Evolutionary conservation across 768 basidiomycete species (phyloP), one percentile per base, ranked within the genome.

Genomic region (Calocybe cyanea): DNA sequence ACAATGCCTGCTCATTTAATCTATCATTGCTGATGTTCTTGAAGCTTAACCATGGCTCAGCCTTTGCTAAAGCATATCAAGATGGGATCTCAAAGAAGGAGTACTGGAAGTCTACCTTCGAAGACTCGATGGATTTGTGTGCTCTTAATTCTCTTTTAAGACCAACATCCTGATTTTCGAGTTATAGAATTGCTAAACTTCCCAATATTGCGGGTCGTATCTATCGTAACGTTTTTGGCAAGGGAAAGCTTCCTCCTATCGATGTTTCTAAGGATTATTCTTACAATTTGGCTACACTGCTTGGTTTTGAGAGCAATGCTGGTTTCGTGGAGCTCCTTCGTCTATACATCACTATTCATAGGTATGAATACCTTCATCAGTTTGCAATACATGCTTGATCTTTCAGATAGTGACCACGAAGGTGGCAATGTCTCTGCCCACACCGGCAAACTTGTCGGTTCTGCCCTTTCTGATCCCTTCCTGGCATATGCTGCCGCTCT

Each of bases 371-470:
- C n/a, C 34, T 23, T 34, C 18, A 18, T 24, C 14, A 32, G 23
- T 8, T 36, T 0, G 21, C 9, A 18, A 2, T 20, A 15, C 30
- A 17, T 1, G 34, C 9, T 33, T 15, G 7, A 46, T 35, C 25
- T 31, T 21, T 17, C 7, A 38, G 1, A 3, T 28, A 86, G 87
- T 63, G 95, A 98, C 63, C 95, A 98, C 70, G 95, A 98, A 69
- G 95, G 95, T 64, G 95, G 95, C 36, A 98, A 98, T 57, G 95
- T 98, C 51, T 97, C 95, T 41, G 92, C 92, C 1, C 92, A 94
- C 73, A 87, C 92, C 17, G 89, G 89, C 47, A 91, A 94, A 67
- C 76, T 93, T 17, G 92, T 94, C 53, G 92, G 91, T 45, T 93
- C 92, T 44, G 94, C 95, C 42, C 85, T 98, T 47, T 94, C 94